Percentiles rank a stretch among this genome's conserved stretches.
Evolutionary conservation across 1,139 yeast species (phyloP).

Genomic region (Yamadazyma diospyri): DNA sequence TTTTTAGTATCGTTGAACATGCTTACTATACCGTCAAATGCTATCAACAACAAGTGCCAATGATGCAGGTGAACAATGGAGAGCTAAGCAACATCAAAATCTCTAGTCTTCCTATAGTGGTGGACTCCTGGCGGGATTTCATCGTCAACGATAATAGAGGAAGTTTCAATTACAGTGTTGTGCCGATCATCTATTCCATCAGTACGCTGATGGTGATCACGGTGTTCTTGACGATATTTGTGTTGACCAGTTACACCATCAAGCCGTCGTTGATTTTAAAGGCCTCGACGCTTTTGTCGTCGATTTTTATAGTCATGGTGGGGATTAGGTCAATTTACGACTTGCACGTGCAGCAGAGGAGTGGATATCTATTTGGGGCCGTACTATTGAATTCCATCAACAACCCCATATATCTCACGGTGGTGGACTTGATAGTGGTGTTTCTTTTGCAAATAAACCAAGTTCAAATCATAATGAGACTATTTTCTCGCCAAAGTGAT

Average conservation of each 20-base stretch:
- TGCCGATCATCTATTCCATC: conserved; percentile 58
- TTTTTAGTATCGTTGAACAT: conserved; percentile 18
- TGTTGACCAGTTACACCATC: conserved; percentile 57
- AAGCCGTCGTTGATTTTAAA: conserved; percentile 50
- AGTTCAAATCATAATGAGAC: conserved; percentile 70
- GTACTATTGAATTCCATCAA: conserved; percentile 47
- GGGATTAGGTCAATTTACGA: conserved; percentile 45
- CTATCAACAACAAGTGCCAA: conserved; percentile 35
- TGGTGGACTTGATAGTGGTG: conserved; percentile 62
- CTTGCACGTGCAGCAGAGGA: conserved; percentile 47
- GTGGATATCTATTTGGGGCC: conserved; percentile 57
- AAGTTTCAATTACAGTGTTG: conserved; percentile 52
- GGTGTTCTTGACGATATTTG: conserved; percentile 59
- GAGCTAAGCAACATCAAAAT: conserved; percentile 25
- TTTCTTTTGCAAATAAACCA: conserved; percentile 66
- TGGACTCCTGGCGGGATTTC: conserved; percentile 39
- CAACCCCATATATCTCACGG: conserved; percentile 45
- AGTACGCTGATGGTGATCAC: conserved; percentile 66
- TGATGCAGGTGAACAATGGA: conserved; percentile 40
- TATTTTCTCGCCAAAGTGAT: conserved; percentile 69
- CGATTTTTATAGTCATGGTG: conserved; percentile 51
- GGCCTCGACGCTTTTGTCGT: conserved; percentile 45
- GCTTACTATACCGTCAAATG: conserved; percentile 37
- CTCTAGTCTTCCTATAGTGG: conserved; percentile 36
- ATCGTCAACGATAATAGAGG: conserved; percentile 33